Evolutionary conservation across 2,329 filamentous ascomycete species (phyloP).

Genomic region (Lachnellula suecica): DNA sequence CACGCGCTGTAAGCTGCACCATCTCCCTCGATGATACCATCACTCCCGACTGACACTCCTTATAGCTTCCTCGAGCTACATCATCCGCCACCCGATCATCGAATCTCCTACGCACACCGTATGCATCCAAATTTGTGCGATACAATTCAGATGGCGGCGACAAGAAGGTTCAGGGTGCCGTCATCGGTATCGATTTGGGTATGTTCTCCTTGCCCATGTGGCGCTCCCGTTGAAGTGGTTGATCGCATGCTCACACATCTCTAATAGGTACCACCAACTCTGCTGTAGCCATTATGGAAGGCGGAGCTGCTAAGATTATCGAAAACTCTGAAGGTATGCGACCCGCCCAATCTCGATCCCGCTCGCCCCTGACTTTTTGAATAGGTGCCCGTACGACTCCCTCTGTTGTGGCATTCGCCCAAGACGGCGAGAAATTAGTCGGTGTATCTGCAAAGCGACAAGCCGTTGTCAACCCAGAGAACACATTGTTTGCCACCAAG

Average conservation of each 20-base stretch:
- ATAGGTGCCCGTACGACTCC: slow-evolving; percentile 85
- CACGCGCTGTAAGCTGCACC: slow-evolving; percentile 67
- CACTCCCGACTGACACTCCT: slow-evolving; percentile 24
- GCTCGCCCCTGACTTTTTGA: slow-evolving; percentile 6
- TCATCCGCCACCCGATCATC: slow-evolving; percentile 67
- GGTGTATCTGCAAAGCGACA: slow-evolving; percentile 98
- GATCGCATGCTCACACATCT: slow-evolving; percentile 22
- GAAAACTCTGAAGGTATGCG: slow-evolving; percentile 88
- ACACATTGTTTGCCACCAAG: slow-evolving; percentile 98
- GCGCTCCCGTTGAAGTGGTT: slow-evolving; percentile 5
- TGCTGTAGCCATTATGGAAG: slow-evolving; percentile 96
- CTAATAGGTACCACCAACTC: slow-evolving; percentile 84
- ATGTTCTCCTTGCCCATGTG: slow-evolving; percentile 36
- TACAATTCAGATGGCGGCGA: slow-evolving; percentile 74
- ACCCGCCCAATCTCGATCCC: slow-evolving; percentile 14
- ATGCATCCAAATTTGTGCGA: slow-evolving; percentile 72
- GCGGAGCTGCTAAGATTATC: slow-evolving; percentile 92
- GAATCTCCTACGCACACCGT: slow-evolving; percentile 65
- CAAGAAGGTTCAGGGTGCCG: slow-evolving; percentile 88
- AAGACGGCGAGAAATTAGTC: slow-evolving; percentile 93
- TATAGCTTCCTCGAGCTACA: slow-evolving; percentile 75
- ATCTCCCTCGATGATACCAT: slow-evolving; percentile 14
- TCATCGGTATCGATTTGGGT: slow-evolving; percentile 98
- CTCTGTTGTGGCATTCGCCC: slow-evolving; percentile 91
- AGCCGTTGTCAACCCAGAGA: slow-evolving; percentile 97